Evolutionary conservation across 345 rosid genomes (phyloP), one percentile per base, ranked within the genome.

Genomic region (Murraya paniculata): DNA sequence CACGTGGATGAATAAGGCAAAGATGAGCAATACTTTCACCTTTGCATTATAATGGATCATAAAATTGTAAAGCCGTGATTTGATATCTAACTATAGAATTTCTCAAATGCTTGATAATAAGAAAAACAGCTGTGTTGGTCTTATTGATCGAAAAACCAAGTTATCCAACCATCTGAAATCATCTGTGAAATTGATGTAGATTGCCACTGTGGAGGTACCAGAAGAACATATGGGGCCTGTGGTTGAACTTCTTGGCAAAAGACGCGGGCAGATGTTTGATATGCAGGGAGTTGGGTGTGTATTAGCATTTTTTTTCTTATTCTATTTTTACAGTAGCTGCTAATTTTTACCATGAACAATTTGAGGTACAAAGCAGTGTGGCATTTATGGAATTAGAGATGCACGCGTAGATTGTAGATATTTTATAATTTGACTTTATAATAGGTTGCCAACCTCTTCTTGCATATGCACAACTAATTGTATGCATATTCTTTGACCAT

Each of bases 231-330:
- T 93, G 98, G 99, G 99, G 28, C 74, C 97, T 83, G 99, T 93
- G 58, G 98, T 95, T 84, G 99, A 95, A 85, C 99, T 95, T 85
- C 94, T 93, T 75, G 99, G 99, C 27, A 90, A 75, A 90, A 91
- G 99, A 82, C 98, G 98, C 58, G 99, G 97, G 58, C 94, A 83
- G 86, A 95, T 95, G 98, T 87, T 90, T 84, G 97, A 95, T 82
- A 95, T 93, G 99, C 90, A 93, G 78, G 91, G 90, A 64, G 89
- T 87, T 75, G 98, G 97, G 98, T 93, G 76, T 27, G 91, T 83
- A 55, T 55, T 53, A 70, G 48, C 11, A 69, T 72, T 53, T 62
- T 2, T 22, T 10, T 14, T 38, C 13, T 61, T 65, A 55, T 74
- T 64, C 30, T 6, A 48, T 55, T 71, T 60, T 41, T 22, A 8